Percentiles rank a stretch among this genome's conserved stretches.
Evolutionary conservation across 805 yeast genomes (phyloP).

Genomic region (Wickerhamomyces chambardii): DNA sequence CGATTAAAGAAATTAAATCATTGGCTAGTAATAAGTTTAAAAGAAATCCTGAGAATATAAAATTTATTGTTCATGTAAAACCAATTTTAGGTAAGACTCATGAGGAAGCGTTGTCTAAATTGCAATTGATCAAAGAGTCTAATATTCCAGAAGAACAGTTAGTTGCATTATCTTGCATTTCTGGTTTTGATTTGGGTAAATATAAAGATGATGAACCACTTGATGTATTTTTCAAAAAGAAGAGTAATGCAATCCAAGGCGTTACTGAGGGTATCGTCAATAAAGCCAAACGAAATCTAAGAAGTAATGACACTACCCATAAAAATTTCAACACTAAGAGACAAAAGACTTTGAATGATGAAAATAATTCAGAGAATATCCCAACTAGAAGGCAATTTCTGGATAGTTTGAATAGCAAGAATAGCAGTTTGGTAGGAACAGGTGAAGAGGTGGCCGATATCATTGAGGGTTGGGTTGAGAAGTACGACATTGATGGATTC

Average conservation of each 20-base stretch:
- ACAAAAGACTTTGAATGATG: conserved; percentile 24
- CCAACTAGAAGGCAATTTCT: conserved; percentile 9
- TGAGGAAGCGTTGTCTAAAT: conserved; percentile 27
- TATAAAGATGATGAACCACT: no score
- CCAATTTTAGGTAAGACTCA: conserved; percentile 25
- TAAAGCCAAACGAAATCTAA: no score
- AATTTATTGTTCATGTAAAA: conserved; percentile 24
- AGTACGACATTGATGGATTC: conserved; percentile 30
- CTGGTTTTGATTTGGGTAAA: conserved; percentile 32
- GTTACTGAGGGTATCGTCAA: no score
- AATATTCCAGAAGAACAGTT: conserved; percentile 28
- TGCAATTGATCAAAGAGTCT: conserved; percentile 20
- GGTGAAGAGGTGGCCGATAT: conserved; percentile 26
- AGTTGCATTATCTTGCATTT: conserved; percentile 31
- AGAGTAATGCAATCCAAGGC: no score
- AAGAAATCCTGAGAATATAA: conserved; percentile 25
- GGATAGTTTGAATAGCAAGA: neutral
- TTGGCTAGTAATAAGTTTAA: conserved; percentile 24
- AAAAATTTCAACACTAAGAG: no score
- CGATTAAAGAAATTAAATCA: conserved; percentile 22
- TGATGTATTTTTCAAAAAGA: no score
- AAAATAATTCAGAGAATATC: conserved; percentile 19
- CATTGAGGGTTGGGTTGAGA: conserved; percentile 28
- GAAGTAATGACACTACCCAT: no score
- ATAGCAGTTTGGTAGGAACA: conserved; percentile 21